phyloP scores from a whole-genome alignment of 2,329 filamentous ascomycete species.

The Lithohypha guttulata region DNA sequence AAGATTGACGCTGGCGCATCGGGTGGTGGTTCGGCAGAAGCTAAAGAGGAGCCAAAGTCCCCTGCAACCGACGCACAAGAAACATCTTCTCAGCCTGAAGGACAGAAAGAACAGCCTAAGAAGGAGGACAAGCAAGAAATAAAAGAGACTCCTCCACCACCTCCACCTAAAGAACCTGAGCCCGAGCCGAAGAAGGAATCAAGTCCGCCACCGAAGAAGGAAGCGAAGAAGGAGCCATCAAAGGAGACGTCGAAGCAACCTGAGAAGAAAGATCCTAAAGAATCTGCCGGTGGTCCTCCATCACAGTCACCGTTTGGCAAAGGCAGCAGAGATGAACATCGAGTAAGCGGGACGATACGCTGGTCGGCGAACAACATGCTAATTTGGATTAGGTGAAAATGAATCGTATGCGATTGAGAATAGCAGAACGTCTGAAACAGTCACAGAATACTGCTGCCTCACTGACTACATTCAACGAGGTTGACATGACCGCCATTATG shows the following conservation, averaged over 20 bases:
- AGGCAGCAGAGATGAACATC: slow-evolving; percentile 66
- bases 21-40: slow-evolving; percentile 46
- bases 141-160: slow-evolving; percentile 23
- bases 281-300: slow-evolving; percentile 20
- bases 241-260: slow-evolving; percentile 25
- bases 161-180: slow-evolving; percentile 15
- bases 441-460: slow-evolving; percentile 97
- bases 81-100: slow-evolving; percentile 44
- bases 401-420: slow-evolving; percentile 98
- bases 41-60: slow-evolving; percentile 29
- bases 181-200: slow-evolving; percentile 19
- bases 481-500: slow-evolving; percentile 97
- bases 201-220: slow-evolving; percentile 24
- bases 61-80: slow-evolving; percentile 44
- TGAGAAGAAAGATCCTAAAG: slow-evolving; percentile 24
- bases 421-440: slow-evolving; percentile 95
- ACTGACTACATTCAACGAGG: slow-evolving; percentile 96
- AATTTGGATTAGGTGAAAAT: slow-evolving; percentile 71
- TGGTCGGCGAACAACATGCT: slow-evolving; percentile 12
- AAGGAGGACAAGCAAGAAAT: slow-evolving; percentile 25
- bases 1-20: slow-evolving; percentile 71
- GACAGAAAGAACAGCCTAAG: slow-evolving; percentile 35
- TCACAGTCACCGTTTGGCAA: slow-evolving; percentile 41
- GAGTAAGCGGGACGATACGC: slow-evolving; percentile 51
- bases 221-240: slow-evolving; percentile 29